These are phyloP conservation scores for Globisporangium paroecandrum DNA, from an alignment of 352 stramenopile genomes.

Conservation along the genomic window DNA sequence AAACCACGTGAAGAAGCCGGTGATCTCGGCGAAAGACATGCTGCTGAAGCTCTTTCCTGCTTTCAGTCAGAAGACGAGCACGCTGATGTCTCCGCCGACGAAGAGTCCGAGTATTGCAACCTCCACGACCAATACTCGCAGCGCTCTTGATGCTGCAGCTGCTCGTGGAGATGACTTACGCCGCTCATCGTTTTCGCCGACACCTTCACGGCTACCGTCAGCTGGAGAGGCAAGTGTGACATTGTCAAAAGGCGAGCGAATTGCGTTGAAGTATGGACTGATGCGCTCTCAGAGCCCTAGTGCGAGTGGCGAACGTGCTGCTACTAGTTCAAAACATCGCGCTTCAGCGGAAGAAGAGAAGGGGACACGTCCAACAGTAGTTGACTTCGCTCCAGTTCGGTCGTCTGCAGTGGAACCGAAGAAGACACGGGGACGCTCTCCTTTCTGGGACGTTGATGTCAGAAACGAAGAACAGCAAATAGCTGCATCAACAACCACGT, in stretches of 20 bases:
- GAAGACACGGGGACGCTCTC: slow-evolving; percentile 4
- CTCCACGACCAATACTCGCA: neutral
- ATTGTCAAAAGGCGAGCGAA: slow-evolving; percentile 43
- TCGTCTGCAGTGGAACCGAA: neutral
- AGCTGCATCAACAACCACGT: slow-evolving; percentile 19
- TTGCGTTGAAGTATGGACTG: slow-evolving; percentile 65
- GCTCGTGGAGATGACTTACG: neutral
- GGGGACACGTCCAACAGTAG: neutral
- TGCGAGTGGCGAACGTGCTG: too few relatives aligned
- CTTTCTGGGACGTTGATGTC: slow-evolving; percentile 13
- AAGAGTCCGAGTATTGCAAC: neutral
- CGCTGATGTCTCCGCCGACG: neutral
- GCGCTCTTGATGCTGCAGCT: neutral
- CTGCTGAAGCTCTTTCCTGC: slow-evolving; percentile 47
- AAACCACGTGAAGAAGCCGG: slow-evolving; percentile 31
- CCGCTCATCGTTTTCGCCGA: neutral
- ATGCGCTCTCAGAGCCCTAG: slow-evolving; percentile 16
- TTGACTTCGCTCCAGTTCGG: neutral
- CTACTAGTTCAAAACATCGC: neutral
- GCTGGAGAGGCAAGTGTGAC: neutral
- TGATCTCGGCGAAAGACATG: slow-evolving; percentile 61
- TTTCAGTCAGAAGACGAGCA: slow-evolving; percentile 1
- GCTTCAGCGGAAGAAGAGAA: neutral
- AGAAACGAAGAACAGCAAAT: slow-evolving; percentile 20
- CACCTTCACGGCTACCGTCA: neutral